Percentiles rank a stretch among this genome's conserved stretches.
Conservation (phyloP, 1,139 yeast species). For the Yamadazyma atlantica region DNA sequence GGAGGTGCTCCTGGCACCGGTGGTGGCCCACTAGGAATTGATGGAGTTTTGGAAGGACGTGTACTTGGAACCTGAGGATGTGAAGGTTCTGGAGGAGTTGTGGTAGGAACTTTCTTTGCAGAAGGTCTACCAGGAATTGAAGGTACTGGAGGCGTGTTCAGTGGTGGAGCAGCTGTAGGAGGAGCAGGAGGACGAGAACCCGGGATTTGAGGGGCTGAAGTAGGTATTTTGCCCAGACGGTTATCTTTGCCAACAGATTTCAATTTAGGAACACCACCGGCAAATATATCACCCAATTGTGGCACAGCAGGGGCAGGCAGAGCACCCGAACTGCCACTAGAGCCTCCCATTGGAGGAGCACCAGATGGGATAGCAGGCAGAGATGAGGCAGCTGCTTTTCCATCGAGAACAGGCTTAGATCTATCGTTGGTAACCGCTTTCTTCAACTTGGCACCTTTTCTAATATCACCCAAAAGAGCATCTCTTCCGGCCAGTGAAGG, state of each 20-base stretch:
- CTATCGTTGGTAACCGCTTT: constrained; percentile 60
- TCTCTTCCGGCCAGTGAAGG: constrained; percentile 54
- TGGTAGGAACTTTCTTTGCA: constrained; percentile 8
- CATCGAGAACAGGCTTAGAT: constrained; percentile 42
- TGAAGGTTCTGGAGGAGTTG: constrained; percentile 22
- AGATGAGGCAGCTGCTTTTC: constrained; percentile 19
- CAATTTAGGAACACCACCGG: constrained; percentile 84
- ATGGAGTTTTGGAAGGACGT: too few relatives aligned
- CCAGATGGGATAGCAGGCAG: constrained; percentile 7
- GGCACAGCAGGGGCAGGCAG: constrained; percentile 38
- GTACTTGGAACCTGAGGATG: constrained; percentile 14
- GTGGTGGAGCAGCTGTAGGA: too few relatives aligned
- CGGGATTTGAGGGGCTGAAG: constrained; percentile 38
- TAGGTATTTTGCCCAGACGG: constrained; percentile 43
- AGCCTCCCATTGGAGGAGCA: constrained; percentile 13
- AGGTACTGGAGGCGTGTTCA: constrained; percentile 5
- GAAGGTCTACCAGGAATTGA: constrained; percentile 8
- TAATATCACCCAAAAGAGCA: constrained; percentile 83
- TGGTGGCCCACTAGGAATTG: constrained; percentile 13
- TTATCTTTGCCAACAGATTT: constrained; percentile 49
- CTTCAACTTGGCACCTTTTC: constrained; percentile 73
- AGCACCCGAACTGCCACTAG: constrained; percentile 13
- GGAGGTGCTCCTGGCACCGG: constrained; percentile 7
- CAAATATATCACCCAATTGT: constrained; percentile 76
- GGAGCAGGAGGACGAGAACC: constrained; percentile 16